Conservation (phyloP, 108 stramenopile genomes). For the Poteriospumella lacustris region DNA sequence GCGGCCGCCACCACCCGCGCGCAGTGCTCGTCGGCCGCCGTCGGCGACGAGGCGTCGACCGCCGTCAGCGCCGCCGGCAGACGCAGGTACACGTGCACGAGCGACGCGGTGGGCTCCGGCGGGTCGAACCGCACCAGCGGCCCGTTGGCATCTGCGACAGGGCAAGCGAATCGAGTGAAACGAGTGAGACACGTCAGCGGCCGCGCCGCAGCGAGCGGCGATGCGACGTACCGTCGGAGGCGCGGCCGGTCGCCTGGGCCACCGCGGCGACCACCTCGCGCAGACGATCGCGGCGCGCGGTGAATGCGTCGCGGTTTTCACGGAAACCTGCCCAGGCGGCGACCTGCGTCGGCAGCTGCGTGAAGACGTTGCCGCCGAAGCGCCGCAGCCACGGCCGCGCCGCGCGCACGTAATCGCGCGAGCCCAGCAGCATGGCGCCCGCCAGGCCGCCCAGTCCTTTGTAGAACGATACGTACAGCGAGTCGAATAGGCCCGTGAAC, state of each 20-base stretch:
- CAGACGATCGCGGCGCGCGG: background rate
- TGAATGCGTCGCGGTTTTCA: slow-evolving; percentile 36
- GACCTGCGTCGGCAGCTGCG: slow-evolving; percentile 62
- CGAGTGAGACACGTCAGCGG: too few relatives aligned
- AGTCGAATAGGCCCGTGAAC: slow-evolving; percentile 59
- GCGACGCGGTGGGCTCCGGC: slow-evolving; percentile 51
- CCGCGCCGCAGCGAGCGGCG: too few relatives aligned
- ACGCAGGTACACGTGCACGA: slow-evolving; percentile 61
- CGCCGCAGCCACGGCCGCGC: slow-evolving; percentile 68
- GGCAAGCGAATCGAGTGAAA: too few relatives aligned
- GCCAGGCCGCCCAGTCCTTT: slow-evolving; percentile 68
- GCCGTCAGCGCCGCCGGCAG: too few relatives aligned
- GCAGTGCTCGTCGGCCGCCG: too few relatives aligned
- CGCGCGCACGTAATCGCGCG: slow-evolving; percentile 54
- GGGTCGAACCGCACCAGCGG: slow-evolving; percentile 62
- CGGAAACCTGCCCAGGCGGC: slow-evolving; percentile 58
- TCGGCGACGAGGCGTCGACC: too few relatives aligned
- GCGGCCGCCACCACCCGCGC: background rate
- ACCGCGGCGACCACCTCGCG: background rate
- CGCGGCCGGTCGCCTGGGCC: background rate
- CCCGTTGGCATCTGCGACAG: too few relatives aligned
- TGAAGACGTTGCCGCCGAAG: slow-evolving; percentile 73
- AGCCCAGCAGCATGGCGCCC: slow-evolving; percentile 70
- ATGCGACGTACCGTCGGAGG: too few relatives aligned
- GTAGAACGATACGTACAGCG: slow-evolving; percentile 70